Percentiles rank a stretch among this genome's conserved stretches.
These are phyloP conservation scores for Bolboschoenoplectus hybrid DNA, from an alignment of 202 grass and related monocot species.

Conservation along the genomic window DNA sequence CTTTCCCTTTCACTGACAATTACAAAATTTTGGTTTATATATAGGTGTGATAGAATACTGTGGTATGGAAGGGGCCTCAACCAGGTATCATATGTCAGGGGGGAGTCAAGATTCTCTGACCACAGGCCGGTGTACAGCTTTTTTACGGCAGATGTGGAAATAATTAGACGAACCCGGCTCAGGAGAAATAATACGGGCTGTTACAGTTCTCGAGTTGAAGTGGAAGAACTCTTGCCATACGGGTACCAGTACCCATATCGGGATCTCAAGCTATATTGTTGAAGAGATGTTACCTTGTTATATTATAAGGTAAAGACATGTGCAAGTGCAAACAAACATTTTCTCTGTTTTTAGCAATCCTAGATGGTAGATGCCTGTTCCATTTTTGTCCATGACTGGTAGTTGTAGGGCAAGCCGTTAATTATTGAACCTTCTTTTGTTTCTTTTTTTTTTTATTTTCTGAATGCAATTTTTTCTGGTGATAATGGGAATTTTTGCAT, in stretches of 20 bases:
- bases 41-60: constrained; percentile 90
- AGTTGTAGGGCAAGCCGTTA: not conserved
- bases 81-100: constrained; percentile 73
- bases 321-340: constrained; percentile 12
- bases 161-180: constrained; percentile 51
- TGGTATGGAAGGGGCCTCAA: constrained; percentile 74
- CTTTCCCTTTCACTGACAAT: constrained; percentile 1
- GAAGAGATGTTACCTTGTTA: not conserved
- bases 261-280: constrained; percentile 59
- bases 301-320: constrained; percentile 30
- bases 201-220: constrained; percentile 80
- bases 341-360: constrained; percentile 4
- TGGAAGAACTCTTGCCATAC: constrained; percentile 88
- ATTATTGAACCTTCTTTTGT: constrained; percentile 5
- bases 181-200: constrained; percentile 59
- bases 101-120: constrained; percentile 93
- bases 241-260: constrained; percentile 61
- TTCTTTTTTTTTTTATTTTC: constrained; percentile 22
- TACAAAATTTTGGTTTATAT: not conserved
- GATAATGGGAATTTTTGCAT: not conserved
- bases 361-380: not conserved
- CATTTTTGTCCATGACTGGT: constrained; percentile 13
- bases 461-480: not conserved
- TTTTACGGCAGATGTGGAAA: constrained; percentile 91
- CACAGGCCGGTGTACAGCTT: constrained; percentile 86